phyloP scores from a whole-genome alignment of 2,329 filamentous ascomycete genomes.

The Hymenoscyphus fraxineus region DNA sequence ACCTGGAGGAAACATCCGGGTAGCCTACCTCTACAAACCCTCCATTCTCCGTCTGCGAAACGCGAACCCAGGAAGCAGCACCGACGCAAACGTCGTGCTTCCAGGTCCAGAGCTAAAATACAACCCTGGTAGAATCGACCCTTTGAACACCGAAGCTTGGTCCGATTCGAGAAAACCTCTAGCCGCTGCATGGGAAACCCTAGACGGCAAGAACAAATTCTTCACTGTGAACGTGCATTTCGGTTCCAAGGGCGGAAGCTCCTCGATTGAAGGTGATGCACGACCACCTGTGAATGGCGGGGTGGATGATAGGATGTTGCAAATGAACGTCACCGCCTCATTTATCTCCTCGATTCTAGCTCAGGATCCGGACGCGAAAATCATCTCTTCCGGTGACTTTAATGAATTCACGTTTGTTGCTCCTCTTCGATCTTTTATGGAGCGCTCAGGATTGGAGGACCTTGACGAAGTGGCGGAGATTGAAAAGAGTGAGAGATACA shows the following conservation, averaged over 20 bases:
- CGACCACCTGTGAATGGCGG: constrained; percentile 64
- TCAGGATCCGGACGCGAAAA: constrained; percentile 50
- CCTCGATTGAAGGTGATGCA: constrained; percentile 60
- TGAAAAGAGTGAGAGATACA: constrained; percentile 58
- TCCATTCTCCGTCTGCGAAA: constrained; percentile 56
- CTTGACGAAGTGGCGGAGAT: constrained; percentile 57
- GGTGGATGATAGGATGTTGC: constrained; percentile 52
- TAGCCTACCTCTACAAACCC: constrained; percentile 66
- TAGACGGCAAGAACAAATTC: constrained; percentile 53
- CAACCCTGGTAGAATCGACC: constrained; percentile 68
- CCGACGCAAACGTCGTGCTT: constrained; percentile 55
- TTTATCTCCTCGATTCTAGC: constrained; percentile 58
- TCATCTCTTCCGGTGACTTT: constrained; percentile 65
- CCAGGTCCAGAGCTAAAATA: constrained; percentile 55
- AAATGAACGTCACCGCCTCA: constrained; percentile 54
- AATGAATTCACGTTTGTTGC: constrained; percentile 66
- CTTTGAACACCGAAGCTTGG: constrained; percentile 55
- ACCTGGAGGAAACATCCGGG: constrained; percentile 68
- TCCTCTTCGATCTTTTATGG: constrained; percentile 53
- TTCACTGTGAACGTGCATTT: constrained; percentile 72
- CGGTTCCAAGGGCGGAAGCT: constrained; percentile 62
- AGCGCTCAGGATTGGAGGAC: constrained; percentile 54
- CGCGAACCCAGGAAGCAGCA: constrained; percentile 51
- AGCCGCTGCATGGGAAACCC: constrained; percentile 60
- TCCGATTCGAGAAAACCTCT: constrained; percentile 61